A percentile compares a stretch with the other conserved stretches of the same genome.
phyloP scores from a whole-genome alignment of 2,329 filamentous ascomycete species.

The Hymenotorrendiella dingleyae region DNA sequence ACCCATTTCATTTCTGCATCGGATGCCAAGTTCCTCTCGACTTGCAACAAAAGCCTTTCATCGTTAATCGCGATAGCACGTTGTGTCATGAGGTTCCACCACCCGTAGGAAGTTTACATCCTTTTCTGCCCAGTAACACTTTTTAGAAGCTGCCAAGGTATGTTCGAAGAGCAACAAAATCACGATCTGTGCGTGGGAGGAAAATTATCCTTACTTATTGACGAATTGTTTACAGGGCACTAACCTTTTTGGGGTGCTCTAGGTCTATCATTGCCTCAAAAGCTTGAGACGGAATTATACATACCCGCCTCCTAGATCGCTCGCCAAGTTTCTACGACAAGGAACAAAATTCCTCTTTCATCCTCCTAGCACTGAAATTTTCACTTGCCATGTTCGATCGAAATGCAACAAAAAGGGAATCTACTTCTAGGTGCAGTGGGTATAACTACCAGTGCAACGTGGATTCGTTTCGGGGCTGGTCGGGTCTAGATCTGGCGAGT shows the following conservation, averaged over 20 bases:
- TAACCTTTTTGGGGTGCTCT: too few relatives aligned
- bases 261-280: too few relatives aligned
- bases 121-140: neutral
- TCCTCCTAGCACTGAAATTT: too few relatives aligned
- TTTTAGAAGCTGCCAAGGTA: neutral
- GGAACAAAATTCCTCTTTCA: too few relatives aligned
- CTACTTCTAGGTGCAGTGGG: neutral
- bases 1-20: neutral
- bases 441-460: neutral
- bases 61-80: neutral
- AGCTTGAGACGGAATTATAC: too few relatives aligned
- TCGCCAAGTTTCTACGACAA: too few relatives aligned
- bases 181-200: neutral
- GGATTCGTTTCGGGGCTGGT: neutral
- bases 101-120: neutral
- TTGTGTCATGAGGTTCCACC: neutral
- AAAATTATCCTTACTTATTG: neutral
- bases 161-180: neutral
- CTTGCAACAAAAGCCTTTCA: neutral
- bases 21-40: neutral
- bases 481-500: neutral
- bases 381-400: neutral
- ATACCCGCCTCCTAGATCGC: neutral
- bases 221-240: neutral
- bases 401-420: neutral